These are phyloP conservation scores for Paecilomyces sp. DNA, from an alignment of 2,329 filamentous ascomycete species.

Conservation along the genomic window DNA sequence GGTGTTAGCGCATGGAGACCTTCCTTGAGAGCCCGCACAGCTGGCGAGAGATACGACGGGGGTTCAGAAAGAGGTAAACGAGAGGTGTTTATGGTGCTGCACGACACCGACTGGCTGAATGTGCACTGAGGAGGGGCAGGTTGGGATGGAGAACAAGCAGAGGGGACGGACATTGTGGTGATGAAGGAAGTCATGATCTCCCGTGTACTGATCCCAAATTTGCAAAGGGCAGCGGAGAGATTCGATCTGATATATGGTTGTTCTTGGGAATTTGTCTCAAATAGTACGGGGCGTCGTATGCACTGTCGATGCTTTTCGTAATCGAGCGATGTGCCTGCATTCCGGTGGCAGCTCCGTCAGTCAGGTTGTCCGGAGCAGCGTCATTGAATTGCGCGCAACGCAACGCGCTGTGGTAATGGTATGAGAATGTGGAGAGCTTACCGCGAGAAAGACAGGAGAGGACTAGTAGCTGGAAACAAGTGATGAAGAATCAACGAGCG, in stretches of 20 bases:
- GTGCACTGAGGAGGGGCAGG: slow-evolving; percentile 12
- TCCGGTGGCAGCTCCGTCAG: not conserved
- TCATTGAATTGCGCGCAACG: not conserved
- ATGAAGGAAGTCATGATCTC: slow-evolving; percentile 66
- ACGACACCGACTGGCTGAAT: slow-evolving; percentile 19
- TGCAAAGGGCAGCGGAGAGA: not conserved
- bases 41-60: slow-evolving; percentile 29
- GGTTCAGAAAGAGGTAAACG: slow-evolving; percentile 20
- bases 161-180: slow-evolving; percentile 67
- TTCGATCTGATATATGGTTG: not conserved
- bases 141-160: slow-evolving; percentile 20
- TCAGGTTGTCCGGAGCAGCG: not conserved
- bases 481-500: not conserved
- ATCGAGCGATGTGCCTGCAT: not conserved
- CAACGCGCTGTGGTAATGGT: not conserved
- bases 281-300: not conserved
- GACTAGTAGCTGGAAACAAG: not conserved
- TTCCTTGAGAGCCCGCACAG: slow-evolving; percentile 28
- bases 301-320: not conserved
- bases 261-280: not conserved
- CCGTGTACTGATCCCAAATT: not conserved
- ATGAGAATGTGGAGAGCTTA: not conserved
- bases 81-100: slow-evolving; percentile 23
- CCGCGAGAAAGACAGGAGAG: not conserved
- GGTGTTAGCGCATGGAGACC: slow-evolving; percentile 33